Evolutionary conservation across 2,329 filamentous ascomycete species (phyloP), one percentile per base, ranked within the genome.

Genomic region (Pyricularia pennisetigena): DNA sequence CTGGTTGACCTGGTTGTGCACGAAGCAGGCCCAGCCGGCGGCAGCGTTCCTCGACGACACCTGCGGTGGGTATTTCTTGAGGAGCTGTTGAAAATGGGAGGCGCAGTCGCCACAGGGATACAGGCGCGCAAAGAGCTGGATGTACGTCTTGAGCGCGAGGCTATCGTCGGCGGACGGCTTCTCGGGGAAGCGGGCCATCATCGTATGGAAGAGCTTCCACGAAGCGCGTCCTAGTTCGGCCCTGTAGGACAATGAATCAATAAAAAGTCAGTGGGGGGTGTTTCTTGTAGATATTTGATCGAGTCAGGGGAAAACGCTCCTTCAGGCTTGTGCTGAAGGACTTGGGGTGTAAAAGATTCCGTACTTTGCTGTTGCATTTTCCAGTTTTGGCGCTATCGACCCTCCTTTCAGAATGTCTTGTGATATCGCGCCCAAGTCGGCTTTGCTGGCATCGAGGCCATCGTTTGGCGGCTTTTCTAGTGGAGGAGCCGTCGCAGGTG

Each of bases 291-390:
- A 28, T 10, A 5, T 26, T 7, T 8, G 23, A 2, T 4, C n/a
- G 35, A 32, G 6, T 12, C n/a, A 12, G 49, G 64, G 6, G 5
- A 24, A 61, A 61, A 26, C 10, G 57, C 9, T 2, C 12, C 24
- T 6, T 59, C 23, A 6, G 23, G 9, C 9, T 7, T 61, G 9
- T 26, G 57, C 57, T 24, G 20, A 1, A 6, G 57, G 23, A 14
- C 24, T 61, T 14, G 26, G 10, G 32, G 23, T 23, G 68, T 8
- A 20, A 26, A 14, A 32, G 26, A 57, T 49, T 32, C 66, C 82
- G 66, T 81, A 90, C 88, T 94, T 95, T 68, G 87, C 82, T 7
- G 92, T 95, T 70, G 90, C 91, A 78, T 95, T 95, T 75, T 91
- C 92, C 67, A 95, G 81, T 79, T 92, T 93, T 1, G 91, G 89